phyloP scores from a whole-genome alignment of 176 grass and related monocot species.

The Triticum dicoccoides region DNA sequence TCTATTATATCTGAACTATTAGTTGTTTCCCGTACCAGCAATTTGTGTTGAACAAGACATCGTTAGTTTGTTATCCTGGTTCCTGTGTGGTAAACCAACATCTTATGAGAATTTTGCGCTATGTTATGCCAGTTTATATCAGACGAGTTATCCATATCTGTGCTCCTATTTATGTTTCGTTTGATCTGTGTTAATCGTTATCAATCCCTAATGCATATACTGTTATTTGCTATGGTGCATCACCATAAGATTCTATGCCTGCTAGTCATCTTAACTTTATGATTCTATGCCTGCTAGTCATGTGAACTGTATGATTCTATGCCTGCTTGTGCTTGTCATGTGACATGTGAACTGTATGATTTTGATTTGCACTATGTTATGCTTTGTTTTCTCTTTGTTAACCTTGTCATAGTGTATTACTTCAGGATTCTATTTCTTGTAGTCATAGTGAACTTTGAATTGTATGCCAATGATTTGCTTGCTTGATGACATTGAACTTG shows the following conservation, averaged over 20 bases:
- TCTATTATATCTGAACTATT: slow-evolving; percentile 35
- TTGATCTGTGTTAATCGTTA: not conserved
- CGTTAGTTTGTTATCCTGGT: slow-evolving; percentile 17
- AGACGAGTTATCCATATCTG: not conserved
- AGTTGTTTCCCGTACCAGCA: slow-evolving; percentile 8
- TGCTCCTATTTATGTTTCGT: not conserved
- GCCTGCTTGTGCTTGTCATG: no score
- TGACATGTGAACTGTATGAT: no score
- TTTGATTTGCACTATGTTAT: no score
- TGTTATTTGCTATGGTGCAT: not conserved
- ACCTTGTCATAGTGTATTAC: no score
- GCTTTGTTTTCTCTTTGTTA: no score
- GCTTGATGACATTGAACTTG: no score
- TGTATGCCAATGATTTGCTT: no score
- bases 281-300: no score
- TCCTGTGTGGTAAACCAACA: not conserved
- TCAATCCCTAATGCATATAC: not conserved
- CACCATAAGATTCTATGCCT: not conserved
- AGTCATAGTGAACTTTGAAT: no score
- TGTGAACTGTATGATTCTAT: no score
- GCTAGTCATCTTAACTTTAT: not conserved
- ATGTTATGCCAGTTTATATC: slow-evolving; percentile 27
- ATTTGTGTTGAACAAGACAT: slow-evolving; percentile 44
- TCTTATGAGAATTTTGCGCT: slow-evolving; percentile 21
- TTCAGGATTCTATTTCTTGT: no score